phyloP scores from a whole-genome alignment of 2,329 filamentous ascomycete genomes.

The Cyanodermella asteris region DNA sequence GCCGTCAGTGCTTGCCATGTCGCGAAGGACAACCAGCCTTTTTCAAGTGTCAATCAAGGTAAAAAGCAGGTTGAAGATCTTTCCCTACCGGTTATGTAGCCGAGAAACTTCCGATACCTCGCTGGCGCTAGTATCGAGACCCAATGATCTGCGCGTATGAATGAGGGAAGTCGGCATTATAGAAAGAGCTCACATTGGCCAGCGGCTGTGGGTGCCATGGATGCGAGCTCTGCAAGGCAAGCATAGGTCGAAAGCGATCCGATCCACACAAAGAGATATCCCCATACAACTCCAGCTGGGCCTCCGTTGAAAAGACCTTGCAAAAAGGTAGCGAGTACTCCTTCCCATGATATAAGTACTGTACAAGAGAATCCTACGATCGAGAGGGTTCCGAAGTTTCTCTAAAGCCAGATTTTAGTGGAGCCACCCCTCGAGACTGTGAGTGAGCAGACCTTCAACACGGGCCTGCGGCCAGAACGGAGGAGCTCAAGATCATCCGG shows the following conservation, averaged over 20 bases:
- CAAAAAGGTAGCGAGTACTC: neutral
- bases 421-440: neutral
- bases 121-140: constrained; percentile 23
- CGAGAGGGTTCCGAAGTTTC: constrained; percentile 6
- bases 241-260: constrained; percentile 26
- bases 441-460: constrained; percentile 7
- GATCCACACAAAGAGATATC: constrained; percentile 30
- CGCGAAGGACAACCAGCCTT: constrained; percentile 10
- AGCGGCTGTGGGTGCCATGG: constrained; percentile 17
- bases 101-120: constrained; percentile 18
- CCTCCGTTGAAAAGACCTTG: constrained; percentile 10
- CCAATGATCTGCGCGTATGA: constrained; percentile 24
- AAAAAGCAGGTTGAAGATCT: neutral
- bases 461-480: constrained; percentile 17
- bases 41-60: constrained; percentile 10
- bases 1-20: constrained; percentile 8
- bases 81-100: constrained; percentile 19
- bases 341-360: constrained; percentile 7
- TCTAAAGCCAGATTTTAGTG: constrained; percentile 1
- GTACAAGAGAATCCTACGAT: constrained; percentile 8
- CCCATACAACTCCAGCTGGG: constrained; percentile 27
- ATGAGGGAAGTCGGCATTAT: constrained; percentile 15
- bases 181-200: neutral
- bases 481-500: constrained; percentile 20
- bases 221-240: constrained; percentile 24